Conservation (phyloP, 2,329 filamentous ascomycete genomes). For the Arthrobotrys entomopaga region DNA sequence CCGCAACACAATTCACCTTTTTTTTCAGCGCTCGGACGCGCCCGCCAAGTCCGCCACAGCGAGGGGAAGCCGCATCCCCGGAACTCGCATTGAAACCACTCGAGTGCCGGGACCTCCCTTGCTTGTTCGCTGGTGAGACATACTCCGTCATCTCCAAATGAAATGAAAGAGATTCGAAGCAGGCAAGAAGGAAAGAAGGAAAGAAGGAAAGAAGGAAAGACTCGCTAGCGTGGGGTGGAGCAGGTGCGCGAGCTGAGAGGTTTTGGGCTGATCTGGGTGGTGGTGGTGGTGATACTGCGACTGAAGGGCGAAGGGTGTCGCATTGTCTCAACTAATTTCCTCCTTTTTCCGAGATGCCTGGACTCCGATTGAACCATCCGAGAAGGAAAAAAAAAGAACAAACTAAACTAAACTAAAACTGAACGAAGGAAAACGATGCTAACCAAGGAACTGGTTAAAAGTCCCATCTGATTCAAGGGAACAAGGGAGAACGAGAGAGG, state of each 20-base stretch:
- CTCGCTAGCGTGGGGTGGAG: conserved; percentile 1
- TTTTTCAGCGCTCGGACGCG: not conserved
- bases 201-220: not conserved
- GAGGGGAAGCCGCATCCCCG: conserved; percentile 2
- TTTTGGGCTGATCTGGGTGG: conserved; percentile 5
- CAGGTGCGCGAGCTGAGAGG: conserved; percentile 9
- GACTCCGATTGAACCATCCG: too few species aligned
- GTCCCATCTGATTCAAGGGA: not conserved
- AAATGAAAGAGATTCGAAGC: too few species aligned
- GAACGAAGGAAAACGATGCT: too few species aligned
- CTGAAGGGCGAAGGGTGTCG: not conserved
- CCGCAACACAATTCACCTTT: conserved; percentile 6
- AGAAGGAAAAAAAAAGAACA: too few species aligned
- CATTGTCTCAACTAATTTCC: conserved; percentile 11
- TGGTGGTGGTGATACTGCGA: conserved; percentile 7
- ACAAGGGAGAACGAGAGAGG: not conserved
- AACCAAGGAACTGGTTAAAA: too few species aligned
- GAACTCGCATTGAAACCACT: conserved; percentile 2
- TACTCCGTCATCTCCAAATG: too few species aligned
- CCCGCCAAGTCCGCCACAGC: not conserved
- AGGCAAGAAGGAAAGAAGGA: too few species aligned
- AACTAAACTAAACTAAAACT: too few species aligned
- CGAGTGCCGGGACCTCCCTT: not conserved
- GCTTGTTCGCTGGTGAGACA: too few species aligned
- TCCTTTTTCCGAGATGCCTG: not conserved